These are phyloP conservation scores for Usnea hakonensis DNA, from an alignment of 495 filamentous ascomycete genomes.

Conservation along the genomic window DNA sequence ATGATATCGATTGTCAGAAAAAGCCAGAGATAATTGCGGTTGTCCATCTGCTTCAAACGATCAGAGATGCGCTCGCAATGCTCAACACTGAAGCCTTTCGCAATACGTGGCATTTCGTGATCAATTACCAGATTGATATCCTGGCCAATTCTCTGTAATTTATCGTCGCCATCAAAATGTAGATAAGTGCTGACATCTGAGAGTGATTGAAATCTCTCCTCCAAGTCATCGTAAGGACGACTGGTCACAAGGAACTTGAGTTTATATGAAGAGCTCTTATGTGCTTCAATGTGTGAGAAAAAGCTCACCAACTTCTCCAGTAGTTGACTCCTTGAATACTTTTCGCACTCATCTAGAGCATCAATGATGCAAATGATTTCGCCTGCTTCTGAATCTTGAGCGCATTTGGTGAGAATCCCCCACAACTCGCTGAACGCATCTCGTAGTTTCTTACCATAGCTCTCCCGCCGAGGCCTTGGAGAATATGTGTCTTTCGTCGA, in stretches of 20 bases:
- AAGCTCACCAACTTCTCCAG: constrained; percentile 24
- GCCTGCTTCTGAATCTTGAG: constrained; percentile 31
- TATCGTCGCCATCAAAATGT: constrained; percentile 30
- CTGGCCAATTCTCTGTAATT: constrained; percentile 26
- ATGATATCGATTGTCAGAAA: constrained; percentile 34
- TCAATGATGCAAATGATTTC: constrained; percentile 43
- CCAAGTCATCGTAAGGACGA: constrained; percentile 37
- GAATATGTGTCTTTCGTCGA: background rate
- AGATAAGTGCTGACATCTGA: constrained; percentile 25
- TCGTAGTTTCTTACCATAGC: constrained; percentile 29
- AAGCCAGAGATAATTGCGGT: constrained; percentile 44
- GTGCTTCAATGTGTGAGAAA: constrained; percentile 9
- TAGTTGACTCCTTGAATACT: constrained; percentile 19
- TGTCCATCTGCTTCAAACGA: constrained; percentile 29
- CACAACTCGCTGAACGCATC: constrained; percentile 36
- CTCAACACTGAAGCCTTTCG: constrained; percentile 13
- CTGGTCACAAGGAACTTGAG: constrained; percentile 41
- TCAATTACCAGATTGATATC: constrained; percentile 38
- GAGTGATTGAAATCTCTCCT: constrained; percentile 21
- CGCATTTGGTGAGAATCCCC: constrained; percentile 31
- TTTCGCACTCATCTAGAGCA: constrained; percentile 38
- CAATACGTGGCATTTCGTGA: constrained; percentile 20
- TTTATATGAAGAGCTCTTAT: constrained; percentile 4
- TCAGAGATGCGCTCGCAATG: constrained; percentile 18
- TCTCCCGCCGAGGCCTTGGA: constrained; percentile 10